A percentile compares a stretch with the other conserved stretches of the same genome.
Conservation (phyloP, 2,329 filamentous ascomycete species). For the Harringtonia lauricola region DNA sequence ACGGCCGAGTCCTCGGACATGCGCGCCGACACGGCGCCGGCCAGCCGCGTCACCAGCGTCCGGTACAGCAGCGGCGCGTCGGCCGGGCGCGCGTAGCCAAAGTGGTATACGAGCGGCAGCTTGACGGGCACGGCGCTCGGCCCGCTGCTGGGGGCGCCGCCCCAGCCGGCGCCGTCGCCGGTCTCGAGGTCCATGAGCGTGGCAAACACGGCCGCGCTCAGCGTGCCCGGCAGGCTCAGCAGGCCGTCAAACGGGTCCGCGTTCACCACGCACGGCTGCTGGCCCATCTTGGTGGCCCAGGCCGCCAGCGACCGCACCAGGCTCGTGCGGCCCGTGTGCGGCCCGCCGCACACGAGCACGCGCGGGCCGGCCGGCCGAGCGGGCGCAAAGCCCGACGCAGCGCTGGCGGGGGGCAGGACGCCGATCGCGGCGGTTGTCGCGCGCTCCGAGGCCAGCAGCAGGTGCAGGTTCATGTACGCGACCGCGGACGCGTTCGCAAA, state of each 20-base stretch:
- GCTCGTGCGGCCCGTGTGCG: slow-evolving; percentile 73
- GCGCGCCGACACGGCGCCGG: slow-evolving; percentile 65
- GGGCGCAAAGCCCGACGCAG: too few relatives aligned
- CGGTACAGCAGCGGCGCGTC: slow-evolving; percentile 65
- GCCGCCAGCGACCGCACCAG: slow-evolving; percentile 65
- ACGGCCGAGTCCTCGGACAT: slow-evolving; percentile 65
- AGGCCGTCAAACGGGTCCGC: slow-evolving; percentile 73
- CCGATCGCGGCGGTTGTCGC: too few relatives aligned
- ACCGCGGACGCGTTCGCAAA: slow-evolving; percentile 48
- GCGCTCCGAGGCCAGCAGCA: slow-evolving; percentile 69
- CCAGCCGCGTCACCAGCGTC: slow-evolving; percentile 63
- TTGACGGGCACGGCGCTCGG: slow-evolving; percentile 84
- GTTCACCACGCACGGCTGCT: slow-evolving; percentile 74
- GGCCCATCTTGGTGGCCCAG: slow-evolving; percentile 64
- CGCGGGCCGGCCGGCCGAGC: slow-evolving; percentile 54
- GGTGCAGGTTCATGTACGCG: slow-evolving; percentile 76
- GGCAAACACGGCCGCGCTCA: slow-evolving; percentile 79
- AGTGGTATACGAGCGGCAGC: slow-evolving; percentile 83
- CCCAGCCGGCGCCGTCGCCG: slow-evolving; percentile 71
- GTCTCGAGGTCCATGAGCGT: slow-evolving; percentile 71
- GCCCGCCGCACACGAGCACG: slow-evolving; percentile 73
- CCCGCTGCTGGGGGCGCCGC: slow-evolving; percentile 80
- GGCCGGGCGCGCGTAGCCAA: slow-evolving; percentile 62
- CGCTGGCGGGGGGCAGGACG: too few relatives aligned
- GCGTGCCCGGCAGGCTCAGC: slow-evolving; percentile 65